These are phyloP conservation scores for Fusarium sp. DNA, from an alignment of 2,329 filamentous ascomycete species.

Conservation along the genomic window DNA sequence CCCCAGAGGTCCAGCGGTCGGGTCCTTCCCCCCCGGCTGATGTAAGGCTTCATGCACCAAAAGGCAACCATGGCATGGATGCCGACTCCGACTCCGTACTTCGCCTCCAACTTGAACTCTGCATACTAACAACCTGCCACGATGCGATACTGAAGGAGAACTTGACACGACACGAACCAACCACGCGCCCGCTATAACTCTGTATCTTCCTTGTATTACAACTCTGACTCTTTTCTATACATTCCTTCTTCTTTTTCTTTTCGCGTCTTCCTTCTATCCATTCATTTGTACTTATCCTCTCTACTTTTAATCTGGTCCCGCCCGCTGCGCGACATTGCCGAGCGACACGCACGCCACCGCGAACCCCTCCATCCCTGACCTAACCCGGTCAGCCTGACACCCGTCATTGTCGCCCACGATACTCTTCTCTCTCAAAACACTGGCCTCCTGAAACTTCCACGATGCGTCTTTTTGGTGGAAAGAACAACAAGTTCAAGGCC, in stretches of 20 bases:
- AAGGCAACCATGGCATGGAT: slow-evolving; percentile 25
- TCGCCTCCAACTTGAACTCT: slow-evolving; percentile 38
- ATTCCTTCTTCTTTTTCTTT: slow-evolving; percentile 2
- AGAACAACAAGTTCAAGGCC: slow-evolving; percentile 62
- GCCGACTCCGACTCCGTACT: neutral
- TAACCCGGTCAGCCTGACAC: slow-evolving; percentile 14
- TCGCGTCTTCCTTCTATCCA: slow-evolving; percentile 16
- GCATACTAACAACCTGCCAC: slow-evolving; percentile 31
- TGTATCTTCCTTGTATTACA: slow-evolving; percentile 11
- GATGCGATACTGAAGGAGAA: slow-evolving; percentile 37
- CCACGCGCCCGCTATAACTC: slow-evolving; percentile 4
- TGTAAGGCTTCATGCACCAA: slow-evolving; percentile 33
- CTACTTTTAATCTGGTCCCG: slow-evolving; percentile 33
- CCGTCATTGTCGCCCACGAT: slow-evolving; percentile 8
- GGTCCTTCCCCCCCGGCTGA: slow-evolving; percentile 23
- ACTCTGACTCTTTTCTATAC: slow-evolving; percentile 8
- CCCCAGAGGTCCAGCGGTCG: neutral
- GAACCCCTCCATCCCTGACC: slow-evolving; percentile 45
- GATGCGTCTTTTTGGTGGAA: slow-evolving; percentile 55
- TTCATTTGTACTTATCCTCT: slow-evolving; percentile 26
- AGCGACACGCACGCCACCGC: slow-evolving; percentile 44
- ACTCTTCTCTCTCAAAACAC: slow-evolving; percentile 13
- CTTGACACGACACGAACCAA: slow-evolving; percentile 14
- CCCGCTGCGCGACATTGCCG: slow-evolving; percentile 42
- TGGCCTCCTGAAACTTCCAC: slow-evolving; percentile 24